A percentile compares a stretch with the other conserved stretches of the same genome.
phyloP scores from a whole-genome alignment of 1,284 basidiomycete genomes.

The Cutaneotrichosporon mucoides region DNA sequence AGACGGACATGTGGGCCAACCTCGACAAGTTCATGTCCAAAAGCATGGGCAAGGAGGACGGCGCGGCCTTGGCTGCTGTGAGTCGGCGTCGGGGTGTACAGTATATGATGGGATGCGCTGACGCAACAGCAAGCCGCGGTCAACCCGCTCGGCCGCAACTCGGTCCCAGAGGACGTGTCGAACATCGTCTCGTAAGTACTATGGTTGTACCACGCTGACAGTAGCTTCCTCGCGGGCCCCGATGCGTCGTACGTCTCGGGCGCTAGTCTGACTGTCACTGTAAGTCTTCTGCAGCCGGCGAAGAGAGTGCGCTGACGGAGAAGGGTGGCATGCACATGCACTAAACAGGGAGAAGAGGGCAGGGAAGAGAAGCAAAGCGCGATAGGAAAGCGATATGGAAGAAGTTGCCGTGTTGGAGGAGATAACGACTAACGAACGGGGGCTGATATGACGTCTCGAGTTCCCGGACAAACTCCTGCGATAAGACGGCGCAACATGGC shows the following conservation, averaged over 20 bases:
- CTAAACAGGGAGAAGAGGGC: neutral
- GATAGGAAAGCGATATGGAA: too few relatives aligned
- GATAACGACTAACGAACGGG: neutral
- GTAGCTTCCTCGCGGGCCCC: constrained; percentile 14
- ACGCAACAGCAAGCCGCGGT: neutral
- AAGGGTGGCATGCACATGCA: constrained; percentile 4
- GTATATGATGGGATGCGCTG: neutral
- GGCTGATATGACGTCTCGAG: too few relatives aligned
- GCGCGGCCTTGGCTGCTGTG: neutral
- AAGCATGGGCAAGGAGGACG: neutral
- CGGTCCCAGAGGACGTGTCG: constrained; percentile 4
- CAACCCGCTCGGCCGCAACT: constrained; percentile 5
- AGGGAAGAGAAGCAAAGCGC: neutral
- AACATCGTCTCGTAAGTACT: neutral
- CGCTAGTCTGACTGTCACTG: constrained; percentile 13
- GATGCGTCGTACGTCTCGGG: constrained; percentile 16
- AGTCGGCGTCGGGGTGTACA: neutral
- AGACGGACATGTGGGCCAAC: constrained; percentile 45
- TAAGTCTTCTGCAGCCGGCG: constrained; percentile 3
- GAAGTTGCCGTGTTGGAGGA: neutral
- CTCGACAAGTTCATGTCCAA: constrained; percentile 17
- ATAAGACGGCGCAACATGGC: too few relatives aligned
- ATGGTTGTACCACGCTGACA: neutral
- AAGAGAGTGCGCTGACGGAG: too few relatives aligned
- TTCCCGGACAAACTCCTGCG: too few relatives aligned